Evolutionary conservation across 371 early-diverging fungal genomes (phyloP).

Genomic region (Blyttiomyces sp.): DNA sequence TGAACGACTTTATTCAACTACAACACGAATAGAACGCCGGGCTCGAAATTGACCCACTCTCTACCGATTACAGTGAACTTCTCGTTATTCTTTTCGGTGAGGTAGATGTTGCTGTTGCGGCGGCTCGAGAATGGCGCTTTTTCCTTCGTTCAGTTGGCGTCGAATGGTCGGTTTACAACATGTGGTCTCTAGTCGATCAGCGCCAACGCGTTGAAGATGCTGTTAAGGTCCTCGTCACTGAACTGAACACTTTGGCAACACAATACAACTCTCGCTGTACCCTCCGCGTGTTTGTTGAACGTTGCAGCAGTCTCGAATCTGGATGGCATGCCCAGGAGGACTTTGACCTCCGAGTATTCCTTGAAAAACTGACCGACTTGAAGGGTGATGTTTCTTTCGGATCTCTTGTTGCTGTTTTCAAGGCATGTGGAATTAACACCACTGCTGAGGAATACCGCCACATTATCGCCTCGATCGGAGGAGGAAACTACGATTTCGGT

Average conservation of each 20-base stretch:
- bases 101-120: constrained; percentile 11
- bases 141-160: constrained; percentile 13
- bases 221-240: constrained; percentile 7
- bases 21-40: background rate
- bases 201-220: constrained; percentile 19
- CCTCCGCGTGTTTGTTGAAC: constrained; percentile 21
- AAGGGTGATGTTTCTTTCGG: constrained; percentile 10
- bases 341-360: constrained; percentile 15
- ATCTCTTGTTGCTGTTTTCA: constrained; percentile 12
- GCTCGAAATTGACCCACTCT: constrained; percentile 14
- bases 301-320: constrained; percentile 16
- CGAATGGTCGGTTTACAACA: constrained; percentile 18
- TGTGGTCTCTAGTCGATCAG: constrained; percentile 23
- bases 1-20: background rate
- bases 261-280: constrained; percentile 6
- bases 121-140: constrained; percentile 22
- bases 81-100: constrained; percentile 20
- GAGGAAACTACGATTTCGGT: constrained; percentile 12
- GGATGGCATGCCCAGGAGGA: constrained; percentile 13
- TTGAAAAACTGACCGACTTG: constrained; percentile 19
- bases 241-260: background rate
- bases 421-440: constrained; percentile 20
- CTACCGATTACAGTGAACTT: constrained; percentile 17
- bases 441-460: constrained; percentile 15
- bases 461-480: constrained; percentile 21